Evolutionary conservation across 257 asterid species (phyloP).

Genomic region (Nicotiana undulata): DNA sequence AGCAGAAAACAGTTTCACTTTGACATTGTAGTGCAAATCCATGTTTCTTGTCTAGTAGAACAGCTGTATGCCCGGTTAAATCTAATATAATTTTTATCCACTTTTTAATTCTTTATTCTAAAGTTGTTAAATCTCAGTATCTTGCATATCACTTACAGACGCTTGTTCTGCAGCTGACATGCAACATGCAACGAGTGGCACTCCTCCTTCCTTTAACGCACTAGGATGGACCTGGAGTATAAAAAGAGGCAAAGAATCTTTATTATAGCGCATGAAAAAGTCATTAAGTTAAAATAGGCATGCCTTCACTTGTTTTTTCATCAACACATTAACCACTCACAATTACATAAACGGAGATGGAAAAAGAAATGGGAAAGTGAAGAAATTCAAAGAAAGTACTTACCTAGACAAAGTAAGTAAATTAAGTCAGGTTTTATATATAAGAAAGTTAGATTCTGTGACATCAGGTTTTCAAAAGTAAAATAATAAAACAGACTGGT

Average conservation of each 20-base stretch:
- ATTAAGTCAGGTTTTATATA: not conserved
- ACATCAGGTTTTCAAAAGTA: not conserved
- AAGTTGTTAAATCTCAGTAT: not conserved
- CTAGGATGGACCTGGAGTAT: slow-evolving; percentile 84
- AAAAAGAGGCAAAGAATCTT: not conserved
- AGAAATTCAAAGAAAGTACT: not conserved
- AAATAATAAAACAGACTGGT: not conserved
- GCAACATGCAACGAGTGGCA: slow-evolving; percentile 77
- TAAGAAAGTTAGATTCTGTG: not conserved
- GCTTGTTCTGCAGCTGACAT: slow-evolving; percentile 85
- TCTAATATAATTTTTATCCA: not conserved
- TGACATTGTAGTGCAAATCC: not conserved
- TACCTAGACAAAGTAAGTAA: not conserved
- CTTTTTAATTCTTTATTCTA: not conserved
- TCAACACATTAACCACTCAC: not conserved
- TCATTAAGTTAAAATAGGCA: not conserved
- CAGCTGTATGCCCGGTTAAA: not conserved
- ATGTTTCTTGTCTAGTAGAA: slow-evolving; percentile 1
- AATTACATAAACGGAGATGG: not conserved
- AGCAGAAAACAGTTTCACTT: not conserved
- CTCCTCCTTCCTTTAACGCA: slow-evolving; percentile 85
- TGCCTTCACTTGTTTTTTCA: not conserved
- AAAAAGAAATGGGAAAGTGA: not conserved
- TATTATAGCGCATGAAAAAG: not conserved
- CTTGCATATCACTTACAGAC: slow-evolving; percentile 48